These are phyloP conservation scores for Leccinum arenicola DNA, from an alignment of 768 basidiomycete genomes.

Conservation along the genomic window DNA sequence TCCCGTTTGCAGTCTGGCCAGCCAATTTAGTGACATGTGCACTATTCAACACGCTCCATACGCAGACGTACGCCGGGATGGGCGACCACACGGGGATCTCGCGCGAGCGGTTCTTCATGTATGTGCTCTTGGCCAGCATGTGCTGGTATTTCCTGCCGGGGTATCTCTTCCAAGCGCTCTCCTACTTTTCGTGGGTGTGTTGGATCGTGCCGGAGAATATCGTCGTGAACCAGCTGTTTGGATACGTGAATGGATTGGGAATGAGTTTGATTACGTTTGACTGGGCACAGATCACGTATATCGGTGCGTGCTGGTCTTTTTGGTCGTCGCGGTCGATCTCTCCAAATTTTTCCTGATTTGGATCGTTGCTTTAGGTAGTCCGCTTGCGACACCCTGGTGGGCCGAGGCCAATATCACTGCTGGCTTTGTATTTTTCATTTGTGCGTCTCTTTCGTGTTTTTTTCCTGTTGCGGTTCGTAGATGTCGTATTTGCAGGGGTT, in stretches of 20 bases:
- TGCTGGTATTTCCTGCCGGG: conserved; percentile 65
- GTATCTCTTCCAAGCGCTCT: conserved; percentile 66
- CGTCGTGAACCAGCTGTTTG: conserved; percentile 73
- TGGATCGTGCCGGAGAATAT: conserved; percentile 74
- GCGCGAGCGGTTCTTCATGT: conserved; percentile 52
- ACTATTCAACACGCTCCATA: conserved; percentile 73
- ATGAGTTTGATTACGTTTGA: conserved; percentile 82
- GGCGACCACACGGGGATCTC: conserved; percentile 47
- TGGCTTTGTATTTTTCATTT: conserved; percentile 70
- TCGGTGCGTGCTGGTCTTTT: conserved; percentile 12
- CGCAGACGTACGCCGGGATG: conserved; percentile 44
- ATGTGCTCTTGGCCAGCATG: conserved; percentile 33
- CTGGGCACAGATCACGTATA: conserved; percentile 63
- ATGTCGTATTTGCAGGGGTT: conserved; percentile 43
- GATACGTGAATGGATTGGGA: conserved; percentile 51
- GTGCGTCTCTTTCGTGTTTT: conserved; percentile 29
- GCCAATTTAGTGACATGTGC: conserved; percentile 67
- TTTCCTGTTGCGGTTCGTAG: conserved; percentile 47
- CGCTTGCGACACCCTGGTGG: conserved; percentile 82
- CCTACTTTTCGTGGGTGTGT: conserved; percentile 59
- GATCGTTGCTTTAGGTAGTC: conserved; percentile 31
- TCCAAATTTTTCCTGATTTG: background rate
- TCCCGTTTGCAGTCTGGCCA: conserved; percentile 66
- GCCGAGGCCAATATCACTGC: conserved; percentile 66
- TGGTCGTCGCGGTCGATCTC: background rate